phyloP scores from a whole-genome alignment of 148 eudicot genomes.

The Gaultheria prostrata region DNA sequence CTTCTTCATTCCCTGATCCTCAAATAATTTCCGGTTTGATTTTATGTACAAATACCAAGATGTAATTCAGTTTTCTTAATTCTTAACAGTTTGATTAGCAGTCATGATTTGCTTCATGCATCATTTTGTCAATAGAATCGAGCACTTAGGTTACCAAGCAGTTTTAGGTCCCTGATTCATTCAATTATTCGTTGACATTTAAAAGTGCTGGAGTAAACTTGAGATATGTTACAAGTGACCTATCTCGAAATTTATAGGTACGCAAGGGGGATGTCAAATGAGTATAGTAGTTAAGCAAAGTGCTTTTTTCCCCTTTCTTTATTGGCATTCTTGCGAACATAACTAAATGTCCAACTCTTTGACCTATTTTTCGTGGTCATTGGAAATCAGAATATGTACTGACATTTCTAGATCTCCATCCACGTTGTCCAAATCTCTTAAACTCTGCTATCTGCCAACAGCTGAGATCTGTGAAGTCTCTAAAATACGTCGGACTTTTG shows the following conservation, averaged over 20 bases:
- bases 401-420: background rate
- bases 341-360: background rate
- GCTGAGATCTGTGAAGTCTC: background rate
- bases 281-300: background rate
- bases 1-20: background rate
- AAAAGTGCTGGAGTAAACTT: background rate
- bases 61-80: background rate
- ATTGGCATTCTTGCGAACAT: background rate
- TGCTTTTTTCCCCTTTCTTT: background rate
- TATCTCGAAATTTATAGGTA: background rate
- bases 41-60: background rate
- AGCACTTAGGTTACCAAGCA: background rate
- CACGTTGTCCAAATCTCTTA: background rate
- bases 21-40: too few species aligned
- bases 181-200: background rate
- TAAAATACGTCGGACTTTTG: background rate
- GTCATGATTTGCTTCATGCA: background rate
- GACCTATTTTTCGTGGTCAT: background rate
- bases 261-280: background rate
- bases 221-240: background rate
- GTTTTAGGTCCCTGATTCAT: background rate
- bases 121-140: background rate
- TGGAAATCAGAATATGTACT: background rate
- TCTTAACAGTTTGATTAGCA: background rate
- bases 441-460: slow-evolving; percentile 4